A percentile compares a stretch with the other conserved stretches of the same genome.
Evolutionary conservation across 1,284 basidiomycete species (phyloP).

Genomic region (Pisolithus thermaeus): DNA sequence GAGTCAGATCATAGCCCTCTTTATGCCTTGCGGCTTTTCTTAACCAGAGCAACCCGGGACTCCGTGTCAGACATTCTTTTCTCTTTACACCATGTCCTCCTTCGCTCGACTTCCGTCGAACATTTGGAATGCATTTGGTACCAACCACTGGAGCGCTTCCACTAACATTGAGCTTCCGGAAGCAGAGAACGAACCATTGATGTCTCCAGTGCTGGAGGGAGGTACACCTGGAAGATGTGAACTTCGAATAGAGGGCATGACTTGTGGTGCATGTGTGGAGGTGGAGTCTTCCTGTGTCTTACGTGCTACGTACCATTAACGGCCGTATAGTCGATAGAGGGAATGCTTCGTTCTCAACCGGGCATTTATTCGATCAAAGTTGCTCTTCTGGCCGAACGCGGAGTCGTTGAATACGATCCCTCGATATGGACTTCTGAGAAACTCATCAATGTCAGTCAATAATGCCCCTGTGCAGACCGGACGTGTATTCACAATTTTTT

Average conservation of each 20-base stretch:
- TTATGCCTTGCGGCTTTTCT: no score
- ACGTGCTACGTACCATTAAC: neutral
- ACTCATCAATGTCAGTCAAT: slow-evolving; percentile 60
- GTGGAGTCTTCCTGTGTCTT: slow-evolving; percentile 38
- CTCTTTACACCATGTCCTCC: no score
- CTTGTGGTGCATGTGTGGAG: slow-evolving; percentile 87
- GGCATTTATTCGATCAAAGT: slow-evolving; percentile 90
- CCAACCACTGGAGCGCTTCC: no score
- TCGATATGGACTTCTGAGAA: slow-evolving; percentile 75
- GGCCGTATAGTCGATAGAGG: slow-evolving; percentile 76
- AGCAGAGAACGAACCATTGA: slow-evolving; percentile 32
- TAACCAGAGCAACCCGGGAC: no score
- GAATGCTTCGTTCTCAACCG: slow-evolving; percentile 75
- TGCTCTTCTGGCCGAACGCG: slow-evolving; percentile 90
- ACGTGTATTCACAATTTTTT: slow-evolving; percentile 10
- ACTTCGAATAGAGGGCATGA: slow-evolving; percentile 86
- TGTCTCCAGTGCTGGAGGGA: slow-evolving; percentile 15
- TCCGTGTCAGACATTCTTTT: no score
- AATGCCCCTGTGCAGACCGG: neutral
- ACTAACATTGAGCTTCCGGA: slow-evolving; percentile 16
- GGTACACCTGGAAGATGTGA: slow-evolving; percentile 49
- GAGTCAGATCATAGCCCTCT: no score
- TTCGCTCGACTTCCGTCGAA: no score
- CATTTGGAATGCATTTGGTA: no score
- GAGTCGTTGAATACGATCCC: slow-evolving; percentile 85